Evolutionary conservation across 768 basidiomycete species (phyloP).

Genomic region (Collybia nuda): DNA sequence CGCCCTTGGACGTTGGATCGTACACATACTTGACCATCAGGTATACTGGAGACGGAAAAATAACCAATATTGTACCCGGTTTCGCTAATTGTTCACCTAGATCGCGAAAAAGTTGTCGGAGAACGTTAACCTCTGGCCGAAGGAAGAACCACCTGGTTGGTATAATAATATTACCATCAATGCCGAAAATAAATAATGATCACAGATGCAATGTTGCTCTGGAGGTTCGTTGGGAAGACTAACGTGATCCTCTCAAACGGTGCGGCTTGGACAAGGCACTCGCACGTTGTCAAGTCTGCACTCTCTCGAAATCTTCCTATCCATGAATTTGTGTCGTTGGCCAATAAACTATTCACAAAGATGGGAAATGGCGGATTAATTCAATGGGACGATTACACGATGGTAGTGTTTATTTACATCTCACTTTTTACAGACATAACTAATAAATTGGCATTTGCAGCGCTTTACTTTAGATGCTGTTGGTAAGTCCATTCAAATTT

Average conservation of each 20-base stretch:
- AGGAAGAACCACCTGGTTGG: not conserved
- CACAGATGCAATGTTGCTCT: constrained; percentile 19
- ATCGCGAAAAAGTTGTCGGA: constrained; percentile 8
- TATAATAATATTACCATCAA: not conserved
- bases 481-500: not conserved
- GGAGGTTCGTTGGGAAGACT: constrained; percentile 22
- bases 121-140: not conserved
- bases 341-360: constrained; percentile 18
- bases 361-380: constrained; percentile 15
- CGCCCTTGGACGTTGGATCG: constrained; percentile 26
- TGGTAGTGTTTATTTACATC: not conserved
- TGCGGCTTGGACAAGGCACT: constrained; percentile 23
- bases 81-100: not conserved
- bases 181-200: not conserved
- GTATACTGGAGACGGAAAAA: constrained; percentile 6
- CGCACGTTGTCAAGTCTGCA: constrained; percentile 17
- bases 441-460: too few species aligned
- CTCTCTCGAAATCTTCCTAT: constrained; percentile 18
- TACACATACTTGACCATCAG: constrained; percentile 28
- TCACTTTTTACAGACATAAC: too few species aligned
- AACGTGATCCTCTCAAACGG: constrained; percentile 26
- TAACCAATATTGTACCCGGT: not conserved
- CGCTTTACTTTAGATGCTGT: not conserved
- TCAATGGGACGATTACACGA: constrained; percentile 16
- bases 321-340: constrained; percentile 15